Conservation (phyloP, 2,329 filamentous ascomycete species). For the Sclerotinia sclerotiorum region DNA sequence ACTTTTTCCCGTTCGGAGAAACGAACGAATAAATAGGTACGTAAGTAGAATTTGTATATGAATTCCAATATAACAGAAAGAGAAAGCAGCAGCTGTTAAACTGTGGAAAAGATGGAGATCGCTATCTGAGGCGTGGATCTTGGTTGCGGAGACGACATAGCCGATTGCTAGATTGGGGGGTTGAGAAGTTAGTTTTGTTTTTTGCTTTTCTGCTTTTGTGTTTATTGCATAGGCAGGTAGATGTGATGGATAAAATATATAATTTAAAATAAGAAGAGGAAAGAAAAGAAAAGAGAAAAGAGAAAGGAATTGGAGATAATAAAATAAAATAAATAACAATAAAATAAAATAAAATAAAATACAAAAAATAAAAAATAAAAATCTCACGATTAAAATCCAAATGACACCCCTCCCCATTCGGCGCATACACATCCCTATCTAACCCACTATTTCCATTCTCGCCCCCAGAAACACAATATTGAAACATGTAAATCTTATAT, state of each 20-base stretch:
- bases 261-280: neutral
- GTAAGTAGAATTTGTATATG: neutral
- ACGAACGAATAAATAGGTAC: neutral
- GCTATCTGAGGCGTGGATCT: neutral
- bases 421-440: neutral
- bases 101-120: neutral
- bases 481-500: neutral
- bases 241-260: neutral
- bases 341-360: neutral
- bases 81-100: neutral
- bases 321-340: neutral
- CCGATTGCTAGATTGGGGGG: neutral
- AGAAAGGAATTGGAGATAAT: neutral
- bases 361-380: neutral
- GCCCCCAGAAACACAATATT: neutral
- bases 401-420: neutral
- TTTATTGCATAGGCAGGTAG: rapidly evolving
- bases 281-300: neutral
- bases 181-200: neutral
- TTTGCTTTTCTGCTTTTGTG: neutral
- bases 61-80: neutral
- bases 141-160: neutral
- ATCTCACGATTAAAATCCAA: neutral
- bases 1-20: neutral
- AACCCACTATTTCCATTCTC: neutral